Evolutionary conservation across 2,329 filamentous ascomycete genomes (phyloP).

Genomic region (Aspergillus proliferans): DNA sequence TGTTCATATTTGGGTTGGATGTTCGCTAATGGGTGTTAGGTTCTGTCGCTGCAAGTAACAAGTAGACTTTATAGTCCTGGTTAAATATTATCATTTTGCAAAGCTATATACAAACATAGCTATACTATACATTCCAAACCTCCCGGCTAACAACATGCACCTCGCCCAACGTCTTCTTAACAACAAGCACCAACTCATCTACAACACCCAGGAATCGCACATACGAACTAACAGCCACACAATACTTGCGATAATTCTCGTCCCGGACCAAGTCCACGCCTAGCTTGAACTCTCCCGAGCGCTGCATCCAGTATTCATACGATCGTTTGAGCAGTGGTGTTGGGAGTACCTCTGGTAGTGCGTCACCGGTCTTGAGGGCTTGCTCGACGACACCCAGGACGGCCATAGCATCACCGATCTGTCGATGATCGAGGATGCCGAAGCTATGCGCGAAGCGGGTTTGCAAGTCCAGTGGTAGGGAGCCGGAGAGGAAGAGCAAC

Average conservation of each 20-base stretch:
- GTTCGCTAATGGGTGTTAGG: background rate
- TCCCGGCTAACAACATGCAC: constrained; percentile 22
- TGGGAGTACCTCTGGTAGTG: constrained; percentile 44
- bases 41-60: background rate
- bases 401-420: constrained; percentile 48
- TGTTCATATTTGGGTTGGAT: background rate
- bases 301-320: constrained; percentile 19
- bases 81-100: background rate
- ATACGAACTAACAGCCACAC: constrained; percentile 42
- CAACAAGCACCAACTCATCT: constrained; percentile 41
- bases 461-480: constrained; percentile 36
- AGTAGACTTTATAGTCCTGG: background rate
- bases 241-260: constrained; percentile 42
- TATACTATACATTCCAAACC: background rate
- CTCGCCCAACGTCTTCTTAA: constrained; percentile 43
- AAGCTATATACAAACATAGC: background rate
- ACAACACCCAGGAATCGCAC: constrained; percentile 39
- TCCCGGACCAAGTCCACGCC: constrained; percentile 32
- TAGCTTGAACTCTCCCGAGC: constrained; percentile 21
- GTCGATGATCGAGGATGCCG: constrained; percentile 39
- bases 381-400: constrained; percentile 45
- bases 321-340: constrained; percentile 40
- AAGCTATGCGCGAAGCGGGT: constrained; percentile 31
- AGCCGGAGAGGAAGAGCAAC: constrained; percentile 29
- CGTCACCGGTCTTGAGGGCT: constrained; percentile 42